phyloP scores from a whole-genome alignment of 2,329 filamentous ascomycete species.

The Colletotrichum lentis region DNA sequence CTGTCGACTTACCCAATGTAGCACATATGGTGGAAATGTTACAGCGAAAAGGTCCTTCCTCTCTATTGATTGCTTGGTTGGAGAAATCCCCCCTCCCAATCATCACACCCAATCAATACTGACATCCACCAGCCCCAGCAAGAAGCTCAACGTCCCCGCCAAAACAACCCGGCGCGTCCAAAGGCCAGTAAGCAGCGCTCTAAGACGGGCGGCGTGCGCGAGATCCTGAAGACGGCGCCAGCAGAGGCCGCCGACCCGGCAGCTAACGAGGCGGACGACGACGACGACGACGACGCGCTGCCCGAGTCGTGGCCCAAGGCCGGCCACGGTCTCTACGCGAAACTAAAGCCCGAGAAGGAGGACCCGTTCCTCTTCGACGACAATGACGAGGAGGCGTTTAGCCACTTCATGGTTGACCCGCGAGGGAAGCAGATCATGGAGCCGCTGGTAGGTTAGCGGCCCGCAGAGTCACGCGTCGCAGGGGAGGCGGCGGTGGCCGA shows the following conservation, averaged over 20 bases:
- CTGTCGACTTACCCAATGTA: background rate
- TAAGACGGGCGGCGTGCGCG: constrained; percentile 47
- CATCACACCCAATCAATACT: background rate
- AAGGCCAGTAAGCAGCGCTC: constrained; percentile 43
- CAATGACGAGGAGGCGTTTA: constrained; percentile 55
- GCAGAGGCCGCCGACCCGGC: constrained; percentile 37
- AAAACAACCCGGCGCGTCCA: background rate
- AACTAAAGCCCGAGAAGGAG: constrained; percentile 49
- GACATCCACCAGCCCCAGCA: background rate
- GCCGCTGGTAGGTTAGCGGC: constrained; percentile 38
- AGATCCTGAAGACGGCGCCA: constrained; percentile 46
- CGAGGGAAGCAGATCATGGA: constrained; percentile 50
- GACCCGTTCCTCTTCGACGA: constrained; percentile 52
- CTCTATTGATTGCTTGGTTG: background rate
- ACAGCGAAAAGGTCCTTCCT: background rate
- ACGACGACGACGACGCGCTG: constrained; percentile 47
- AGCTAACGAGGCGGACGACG: constrained; percentile 44
- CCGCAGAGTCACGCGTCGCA: background rate
- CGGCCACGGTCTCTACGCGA: constrained; percentile 52
- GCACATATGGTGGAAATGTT: too few relatives aligned
- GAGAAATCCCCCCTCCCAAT: background rate
- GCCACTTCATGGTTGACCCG: constrained; percentile 53
- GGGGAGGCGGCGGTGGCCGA: background rate
- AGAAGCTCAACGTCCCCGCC: constrained; percentile 2
- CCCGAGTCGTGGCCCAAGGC: constrained; percentile 53